phyloP scores from a whole-genome alignment of 2,329 filamentous ascomycete species.

The Curvularia hawaiiensis region DNA sequence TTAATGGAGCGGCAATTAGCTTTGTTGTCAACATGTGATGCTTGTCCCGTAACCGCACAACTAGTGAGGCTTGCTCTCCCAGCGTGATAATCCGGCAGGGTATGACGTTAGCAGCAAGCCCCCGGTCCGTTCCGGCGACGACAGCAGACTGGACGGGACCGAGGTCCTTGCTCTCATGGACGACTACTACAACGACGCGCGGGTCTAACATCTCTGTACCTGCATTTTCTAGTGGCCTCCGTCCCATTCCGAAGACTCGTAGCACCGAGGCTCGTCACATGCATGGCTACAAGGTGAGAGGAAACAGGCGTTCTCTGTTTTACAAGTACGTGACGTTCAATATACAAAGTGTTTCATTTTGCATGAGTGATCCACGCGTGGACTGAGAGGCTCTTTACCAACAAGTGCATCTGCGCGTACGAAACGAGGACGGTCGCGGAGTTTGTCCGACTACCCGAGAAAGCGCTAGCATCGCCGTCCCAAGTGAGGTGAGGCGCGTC shows the following conservation, averaged over 20 bases:
- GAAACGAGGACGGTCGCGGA: slow-evolving; percentile 11
- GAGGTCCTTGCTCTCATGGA: slow-evolving; percentile 6
- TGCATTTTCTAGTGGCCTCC: slow-evolving; percentile 13
- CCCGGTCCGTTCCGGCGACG: slow-evolving; percentile 14
- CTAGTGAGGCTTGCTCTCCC: background rate
- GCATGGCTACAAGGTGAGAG: background rate
- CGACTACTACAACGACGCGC: slow-evolving; percentile 3
- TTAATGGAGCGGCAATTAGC: slow-evolving; percentile 12
- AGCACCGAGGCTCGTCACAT: slow-evolving; percentile 8
- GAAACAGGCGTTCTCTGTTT: background rate
- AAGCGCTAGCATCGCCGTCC: slow-evolving; percentile 8
- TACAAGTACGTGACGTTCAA: background rate
- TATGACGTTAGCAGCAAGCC: slow-evolving; percentile 1
- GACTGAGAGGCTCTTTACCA: background rate
- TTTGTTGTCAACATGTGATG: slow-evolving; percentile 5
- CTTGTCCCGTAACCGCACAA: background rate
- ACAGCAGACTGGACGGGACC: slow-evolving; percentile 3
- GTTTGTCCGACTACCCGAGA: background rate
- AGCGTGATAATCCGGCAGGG: background rate
- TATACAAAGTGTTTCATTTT: background rate
- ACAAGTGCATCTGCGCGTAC: background rate
- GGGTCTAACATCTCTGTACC: slow-evolving; percentile 9
- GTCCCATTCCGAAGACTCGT: slow-evolving; percentile 6
- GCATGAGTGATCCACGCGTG: background rate
- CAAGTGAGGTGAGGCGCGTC: slow-evolving; percentile 14